These are phyloP conservation scores for Persicaria tinctoria DNA, from an alignment of 148 eudicot species.

Conservation along the genomic window DNA sequence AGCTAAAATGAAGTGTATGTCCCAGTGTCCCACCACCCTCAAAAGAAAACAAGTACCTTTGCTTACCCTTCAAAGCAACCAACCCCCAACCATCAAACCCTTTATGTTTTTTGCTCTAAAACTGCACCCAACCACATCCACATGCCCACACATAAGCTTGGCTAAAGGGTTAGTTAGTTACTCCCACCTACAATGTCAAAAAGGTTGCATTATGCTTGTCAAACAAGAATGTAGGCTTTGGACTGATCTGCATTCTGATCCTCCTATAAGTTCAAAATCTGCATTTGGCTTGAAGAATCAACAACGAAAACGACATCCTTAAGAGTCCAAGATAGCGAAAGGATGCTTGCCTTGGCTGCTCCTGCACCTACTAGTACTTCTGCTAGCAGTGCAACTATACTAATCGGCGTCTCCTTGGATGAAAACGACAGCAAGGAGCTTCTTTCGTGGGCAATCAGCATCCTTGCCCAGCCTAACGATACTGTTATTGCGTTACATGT, in stretches of 20 bases:
- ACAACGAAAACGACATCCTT: neutral
- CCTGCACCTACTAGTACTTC: conserved; percentile 13
- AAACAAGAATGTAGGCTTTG: conserved; percentile 39
- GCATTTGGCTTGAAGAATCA: conserved; percentile 17
- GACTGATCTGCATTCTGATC: conserved; percentile 16
- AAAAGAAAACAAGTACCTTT: conserved; percentile 43
- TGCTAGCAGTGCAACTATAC: conserved; percentile 28
- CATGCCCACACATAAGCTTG: neutral
- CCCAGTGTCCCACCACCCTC: conserved; percentile 10
- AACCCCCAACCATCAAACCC: conserved; percentile 14
- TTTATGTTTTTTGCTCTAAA: neutral
- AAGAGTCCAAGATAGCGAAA: neutral
- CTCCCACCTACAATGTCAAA: neutral
- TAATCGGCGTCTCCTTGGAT: conserved; percentile 52
- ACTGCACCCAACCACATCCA: conserved; percentile 6
- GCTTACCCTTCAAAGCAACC: conserved; percentile 81
- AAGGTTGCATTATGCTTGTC: conserved; percentile 44
- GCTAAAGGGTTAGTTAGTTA: neutral
- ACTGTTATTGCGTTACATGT: conserved; percentile 64
- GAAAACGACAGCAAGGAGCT: conserved; percentile 40
- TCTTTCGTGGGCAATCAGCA: conserved; percentile 50
- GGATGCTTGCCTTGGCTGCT: conserved; percentile 25
- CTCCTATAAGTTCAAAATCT: conserved; percentile 22
- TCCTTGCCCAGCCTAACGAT: conserved; percentile 58
- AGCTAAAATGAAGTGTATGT: conserved; percentile 35